These are phyloP conservation scores for Stachybotrys elegans DNA, from an alignment of 2,329 filamentous ascomycete species.

Conservation along the genomic window DNA sequence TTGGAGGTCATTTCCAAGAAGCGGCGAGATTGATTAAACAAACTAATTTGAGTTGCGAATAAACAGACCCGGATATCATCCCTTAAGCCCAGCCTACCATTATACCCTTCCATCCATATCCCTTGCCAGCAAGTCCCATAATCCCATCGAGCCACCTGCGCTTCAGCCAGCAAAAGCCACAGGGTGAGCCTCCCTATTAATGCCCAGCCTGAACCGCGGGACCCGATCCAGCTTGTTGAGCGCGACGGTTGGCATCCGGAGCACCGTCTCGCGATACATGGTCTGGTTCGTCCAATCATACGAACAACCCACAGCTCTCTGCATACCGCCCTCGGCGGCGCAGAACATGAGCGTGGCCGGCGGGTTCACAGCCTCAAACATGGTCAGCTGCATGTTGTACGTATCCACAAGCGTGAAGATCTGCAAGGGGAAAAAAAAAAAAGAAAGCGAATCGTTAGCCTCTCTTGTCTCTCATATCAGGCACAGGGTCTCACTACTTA, in stretches of 20 bases:
- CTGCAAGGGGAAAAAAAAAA: too few relatives aligned
- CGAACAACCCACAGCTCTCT: slow-evolving; percentile 19
- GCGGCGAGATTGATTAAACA: too few relatives aligned
- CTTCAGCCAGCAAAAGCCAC: too few relatives aligned
- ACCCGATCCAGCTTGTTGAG: slow-evolving; percentile 19
- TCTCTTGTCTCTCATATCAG: too few relatives aligned
- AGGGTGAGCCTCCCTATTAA: slow-evolving; percentile 4
- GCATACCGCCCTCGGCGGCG: slow-evolving; percentile 20
- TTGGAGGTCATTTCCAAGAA: too few relatives aligned
- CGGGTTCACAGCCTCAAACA: slow-evolving; percentile 25
- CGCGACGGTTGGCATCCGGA: slow-evolving; percentile 15
- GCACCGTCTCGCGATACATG: slow-evolving; percentile 20
- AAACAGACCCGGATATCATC: too few relatives aligned
- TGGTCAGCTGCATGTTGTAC: slow-evolving; percentile 26
- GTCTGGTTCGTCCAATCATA: slow-evolving; percentile 21
- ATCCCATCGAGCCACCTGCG: too few relatives aligned
- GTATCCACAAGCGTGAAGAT: slow-evolving; percentile 32
- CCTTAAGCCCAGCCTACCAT: too few relatives aligned
- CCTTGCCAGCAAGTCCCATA: too few relatives aligned
- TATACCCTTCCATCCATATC: too few relatives aligned
- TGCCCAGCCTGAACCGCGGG: slow-evolving; percentile 18
- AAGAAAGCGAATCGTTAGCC: slow-evolving; percentile 6
- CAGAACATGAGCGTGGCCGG: slow-evolving; percentile 20
- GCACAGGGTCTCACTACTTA: slow-evolving; percentile 8
- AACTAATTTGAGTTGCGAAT: too few relatives aligned